Base-by-base conservation (phyloP, 495 filamentous ascomycete species). In the Bacidia gigantensis region DNA sequence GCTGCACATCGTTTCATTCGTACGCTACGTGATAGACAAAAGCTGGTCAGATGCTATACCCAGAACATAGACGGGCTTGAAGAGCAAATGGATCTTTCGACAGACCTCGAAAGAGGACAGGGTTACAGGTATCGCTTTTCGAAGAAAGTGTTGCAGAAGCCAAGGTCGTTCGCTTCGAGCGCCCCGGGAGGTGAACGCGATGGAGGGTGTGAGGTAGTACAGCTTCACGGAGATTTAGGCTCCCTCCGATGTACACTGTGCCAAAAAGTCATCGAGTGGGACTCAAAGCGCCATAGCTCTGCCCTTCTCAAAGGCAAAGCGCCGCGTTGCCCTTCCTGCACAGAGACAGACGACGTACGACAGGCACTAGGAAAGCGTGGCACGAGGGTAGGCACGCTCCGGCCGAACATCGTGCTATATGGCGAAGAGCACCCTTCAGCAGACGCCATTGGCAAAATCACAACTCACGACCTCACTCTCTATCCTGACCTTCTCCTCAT, bases 51-150 rank as follows among this genome's bases (percentile, higher is more conserved):
- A 26, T 82, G 80, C 49, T 84, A 84, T 56, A 84, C 81, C 0
- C 82, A 86, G 56, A 86, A 86, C 47, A 86, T 86, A 25, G 82
- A 86, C 53, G 75, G 75, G 52, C 68, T 86, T 3, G 82, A 86
- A 54, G 76, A 78, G 48, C 73, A 79, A 20, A 76, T 81, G 18
- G 80, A 81, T 7, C 69, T 85, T 39, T 58, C 53, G 11, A 65
- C 59, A 18, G 64, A 72, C 47, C 62, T 85, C 20, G 61, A 66
- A 3, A 62, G 67, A 3, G 81, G 81, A 1, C 69, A 73, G 2
- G 81, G 82, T 7, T 80, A 69, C 56, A 65, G 74, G 21, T 56
- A 63, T 35, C 61, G 65, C 18, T 64, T 64, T 20, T 62, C 55
- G 29, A 64, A 62, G 52, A 62, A 58, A 20, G 46, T 54, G 11